Conservation (phyloP, 306 rosid genomes). For the Prunus mira region DNA sequence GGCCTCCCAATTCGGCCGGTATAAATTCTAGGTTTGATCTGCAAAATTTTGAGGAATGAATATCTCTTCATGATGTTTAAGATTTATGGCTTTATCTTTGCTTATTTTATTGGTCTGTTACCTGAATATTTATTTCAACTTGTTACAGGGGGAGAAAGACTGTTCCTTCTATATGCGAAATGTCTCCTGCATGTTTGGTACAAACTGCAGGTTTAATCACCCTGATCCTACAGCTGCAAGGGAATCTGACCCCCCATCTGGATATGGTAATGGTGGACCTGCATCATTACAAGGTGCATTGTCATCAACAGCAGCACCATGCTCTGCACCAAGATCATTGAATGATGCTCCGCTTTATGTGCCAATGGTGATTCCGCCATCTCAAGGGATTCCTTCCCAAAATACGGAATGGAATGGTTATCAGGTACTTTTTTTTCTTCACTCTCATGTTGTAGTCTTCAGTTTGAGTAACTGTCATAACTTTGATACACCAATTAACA, state of each 20-base stretch:
- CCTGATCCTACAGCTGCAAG: constrained; percentile 84
- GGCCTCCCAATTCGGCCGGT: constrained; percentile 94
- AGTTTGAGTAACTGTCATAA: background rate
- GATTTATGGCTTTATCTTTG: background rate
- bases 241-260: constrained; percentile 52
- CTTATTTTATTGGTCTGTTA: background rate
- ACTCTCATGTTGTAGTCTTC: too few species aligned
- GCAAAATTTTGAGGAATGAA: background rate
- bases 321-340: constrained; percentile 64
- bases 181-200: constrained; percentile 89
- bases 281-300: constrained; percentile 49
- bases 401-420: constrained; percentile 75
- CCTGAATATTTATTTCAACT: constrained; percentile 11
- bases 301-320: constrained; percentile 49
- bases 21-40: constrained; percentile 11
- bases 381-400: constrained; percentile 54
- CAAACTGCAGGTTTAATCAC: constrained; percentile 89
- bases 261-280: constrained; percentile 56
- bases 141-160: constrained; percentile 78
- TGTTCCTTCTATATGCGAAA: constrained; percentile 90
- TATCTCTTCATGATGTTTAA: background rate
- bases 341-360: constrained; percentile 61
- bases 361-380: constrained; percentile 61
- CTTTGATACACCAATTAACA: background rate
- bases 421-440: constrained; percentile 47